Evolutionary conservation across 1,139 yeast genomes (phyloP), one percentile per base, ranked within the genome.

Genomic region (Candida tropicalis): DNA sequence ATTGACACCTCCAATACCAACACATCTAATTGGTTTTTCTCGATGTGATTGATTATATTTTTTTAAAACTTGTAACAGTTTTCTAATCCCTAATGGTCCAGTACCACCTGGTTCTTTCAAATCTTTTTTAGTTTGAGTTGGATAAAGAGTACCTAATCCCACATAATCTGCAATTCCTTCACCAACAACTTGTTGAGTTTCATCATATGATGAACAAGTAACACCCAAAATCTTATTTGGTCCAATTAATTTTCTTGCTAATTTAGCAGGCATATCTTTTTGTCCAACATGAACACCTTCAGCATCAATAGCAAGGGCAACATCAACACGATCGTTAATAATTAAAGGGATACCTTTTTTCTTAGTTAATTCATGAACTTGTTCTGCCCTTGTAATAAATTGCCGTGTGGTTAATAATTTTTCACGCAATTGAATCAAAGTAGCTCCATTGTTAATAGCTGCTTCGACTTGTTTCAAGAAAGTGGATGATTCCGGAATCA

Each of bases 281-380:
- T 90, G 97, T 1, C 98, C 98, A 16, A 91, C 89, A 66, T 91
- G 98, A 12, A 91, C 85, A 27, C 96, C 96, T 47, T 90, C 97
- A 0, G 96, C 96, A 54, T 79, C 95, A 43, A 88, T 73, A 0
- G 97, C 97, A 41, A 90, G 67, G 0, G 97, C 97, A 5, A 91
- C 89, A 58, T 91, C 98, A 6, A 89, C 77, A 38, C 97, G 68
- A 58, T 91, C 97, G 57, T 91, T 89, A 56, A 91, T 90, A 26
- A 91, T 81, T 50, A 91, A 68, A 0, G 97, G 97, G 15, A 91
- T 81, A 0, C 77, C 75, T 36, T 73, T 76, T 32, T 65, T 59
- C 36, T 68, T 64, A 28, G 97, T 87, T 40, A 90, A 55, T 42
- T 68, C 66, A 52, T 85, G 90, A 15, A 90, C 78, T 35, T 68